phyloP scores from a whole-genome alignment of 345 rosid genomes.

The Sonneratia caseolaris region DNA sequence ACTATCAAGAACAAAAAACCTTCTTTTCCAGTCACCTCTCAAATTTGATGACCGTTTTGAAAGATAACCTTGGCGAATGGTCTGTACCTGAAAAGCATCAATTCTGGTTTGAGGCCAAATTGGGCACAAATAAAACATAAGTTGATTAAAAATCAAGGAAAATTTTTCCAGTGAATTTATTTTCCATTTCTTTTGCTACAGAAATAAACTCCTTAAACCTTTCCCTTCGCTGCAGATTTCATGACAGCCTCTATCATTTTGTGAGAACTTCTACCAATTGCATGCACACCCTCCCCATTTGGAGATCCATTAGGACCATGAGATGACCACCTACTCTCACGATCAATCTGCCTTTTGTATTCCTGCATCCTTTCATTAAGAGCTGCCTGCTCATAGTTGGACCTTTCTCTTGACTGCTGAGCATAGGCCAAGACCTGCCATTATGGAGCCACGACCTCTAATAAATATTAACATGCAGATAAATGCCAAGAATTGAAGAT shows the following conservation, averaged over 20 bases:
- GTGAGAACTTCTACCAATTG: constrained; percentile 94
- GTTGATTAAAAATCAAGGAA: constrained; percentile 3
- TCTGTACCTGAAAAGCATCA: constrained; percentile 59
- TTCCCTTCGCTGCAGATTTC: constrained; percentile 98
- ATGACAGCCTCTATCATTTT: constrained; percentile 97
- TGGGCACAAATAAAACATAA: constrained; percentile 1
- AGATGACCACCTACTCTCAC: constrained; percentile 77
- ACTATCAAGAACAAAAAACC: constrained; percentile 99
- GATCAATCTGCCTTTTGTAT: constrained; percentile 87
- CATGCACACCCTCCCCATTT: constrained; percentile 90
- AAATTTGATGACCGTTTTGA: constrained; percentile 92
- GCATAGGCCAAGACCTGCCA: constrained; percentile 89
- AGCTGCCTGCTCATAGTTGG: constrained; percentile 92
- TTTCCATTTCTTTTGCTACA: neutral
- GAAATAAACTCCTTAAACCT: constrained; percentile 37
- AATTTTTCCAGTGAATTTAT: neutral
- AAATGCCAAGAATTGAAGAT: neutral
- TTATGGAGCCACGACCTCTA: constrained; percentile 8
- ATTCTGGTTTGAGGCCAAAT: neutral
- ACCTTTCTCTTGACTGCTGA: constrained; percentile 91
- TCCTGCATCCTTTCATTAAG: constrained; percentile 96
- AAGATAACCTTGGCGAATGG: constrained; percentile 95
- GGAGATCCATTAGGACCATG: constrained; percentile 92
- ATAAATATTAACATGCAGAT: neutral
- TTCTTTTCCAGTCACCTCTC: constrained; percentile 99